A percentile compares a stretch with the other conserved stretches of the same genome.
Conservation (phyloP, 768 basidiomycete species). For the Boletus tylopilopsis region DNA sequence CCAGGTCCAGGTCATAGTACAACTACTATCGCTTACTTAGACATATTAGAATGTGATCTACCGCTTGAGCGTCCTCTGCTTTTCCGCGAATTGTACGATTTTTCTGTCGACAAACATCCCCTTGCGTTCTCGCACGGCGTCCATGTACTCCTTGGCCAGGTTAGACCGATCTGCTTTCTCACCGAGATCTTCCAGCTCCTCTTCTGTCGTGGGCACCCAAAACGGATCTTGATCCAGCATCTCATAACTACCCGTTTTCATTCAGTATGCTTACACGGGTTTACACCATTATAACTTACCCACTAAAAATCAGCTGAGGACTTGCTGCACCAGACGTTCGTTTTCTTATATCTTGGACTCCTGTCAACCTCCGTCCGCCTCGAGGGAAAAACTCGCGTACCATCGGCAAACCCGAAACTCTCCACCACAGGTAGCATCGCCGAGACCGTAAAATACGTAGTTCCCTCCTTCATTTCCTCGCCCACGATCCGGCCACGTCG, state of each 20-base stretch:
- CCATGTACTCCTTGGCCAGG: conserved; percentile 92
- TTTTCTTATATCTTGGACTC: conserved; percentile 80
- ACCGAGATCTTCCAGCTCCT: conserved; percentile 94
- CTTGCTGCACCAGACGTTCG: conserved; percentile 95
- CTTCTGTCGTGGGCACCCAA: conserved; percentile 97
- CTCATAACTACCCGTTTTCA: conserved; percentile 63
- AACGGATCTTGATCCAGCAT: conserved; percentile 92
- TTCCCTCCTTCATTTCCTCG: conserved; percentile 99
- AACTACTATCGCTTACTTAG: neutral
- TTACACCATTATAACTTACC: conserved; percentile 44
- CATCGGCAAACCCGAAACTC: conserved; percentile 96
- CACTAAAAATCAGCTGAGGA: conserved; percentile 95
- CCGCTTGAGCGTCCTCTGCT: conserved; percentile 84
- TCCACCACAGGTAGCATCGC: conserved; percentile 94
- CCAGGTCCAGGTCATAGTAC: conserved; percentile 8
- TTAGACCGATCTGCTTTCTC: conserved; percentile 94
- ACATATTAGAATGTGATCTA: neutral
- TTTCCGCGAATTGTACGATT: conserved; percentile 94
- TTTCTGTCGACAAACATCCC: conserved; percentile 96
- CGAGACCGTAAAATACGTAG: conserved; percentile 87
- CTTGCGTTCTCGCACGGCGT: conserved; percentile 84
- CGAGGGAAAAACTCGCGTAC: conserved; percentile 38
- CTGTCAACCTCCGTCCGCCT: conserved; percentile 5
- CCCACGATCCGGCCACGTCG: conserved; percentile 90
- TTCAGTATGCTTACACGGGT: conserved; percentile 12